Percentiles rank a stretch among this genome's conserved stretches.
Conservation (phyloP, 1,284 basidiomycete species). For the Cerioporus squamosus region DNA sequence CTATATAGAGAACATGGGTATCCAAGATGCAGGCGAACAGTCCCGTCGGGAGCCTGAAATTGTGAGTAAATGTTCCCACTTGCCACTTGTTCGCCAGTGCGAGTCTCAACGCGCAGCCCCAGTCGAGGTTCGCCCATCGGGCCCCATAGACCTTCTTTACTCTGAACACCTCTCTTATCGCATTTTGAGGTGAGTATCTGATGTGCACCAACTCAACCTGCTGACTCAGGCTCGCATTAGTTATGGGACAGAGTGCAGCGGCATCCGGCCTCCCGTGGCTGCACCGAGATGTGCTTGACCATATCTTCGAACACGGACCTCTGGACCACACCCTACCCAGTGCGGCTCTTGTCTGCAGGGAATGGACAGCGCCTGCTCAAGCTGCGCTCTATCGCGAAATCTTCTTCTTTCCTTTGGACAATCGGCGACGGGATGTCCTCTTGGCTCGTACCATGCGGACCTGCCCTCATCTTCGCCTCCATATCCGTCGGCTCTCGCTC, state of each 20-base stretch:
- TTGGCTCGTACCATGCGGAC: constrained; percentile 16
- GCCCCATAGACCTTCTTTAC: too few species aligned
- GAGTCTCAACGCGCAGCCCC: too few species aligned
- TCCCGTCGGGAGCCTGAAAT: too few species aligned
- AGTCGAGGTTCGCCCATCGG: too few species aligned
- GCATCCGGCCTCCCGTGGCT: background rate
- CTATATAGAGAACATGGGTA: background rate
- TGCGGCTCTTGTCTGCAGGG: constrained; percentile 8
- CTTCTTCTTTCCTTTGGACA: constrained; percentile 8
- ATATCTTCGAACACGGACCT: constrained; percentile 7
- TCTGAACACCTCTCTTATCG: too few species aligned
- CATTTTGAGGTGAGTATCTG: too few species aligned
- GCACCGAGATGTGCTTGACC: constrained; percentile 13
- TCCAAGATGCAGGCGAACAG: background rate
- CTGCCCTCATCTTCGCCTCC: constrained; percentile 9
- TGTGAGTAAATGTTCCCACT: too few species aligned
- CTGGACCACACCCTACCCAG: background rate
- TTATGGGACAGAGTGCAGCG: too few species aligned
- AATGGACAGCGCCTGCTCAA: constrained; percentile 8
- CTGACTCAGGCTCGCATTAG: too few species aligned
- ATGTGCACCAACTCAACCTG: background rate
- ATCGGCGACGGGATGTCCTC: background rate
- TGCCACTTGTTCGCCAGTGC: too few species aligned
- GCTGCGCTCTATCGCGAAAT: constrained; percentile 11
- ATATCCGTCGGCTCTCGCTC: constrained; percentile 9